phyloP scores from a whole-genome alignment of 257 asterid genomes.

The Ballota nigra region DNA sequence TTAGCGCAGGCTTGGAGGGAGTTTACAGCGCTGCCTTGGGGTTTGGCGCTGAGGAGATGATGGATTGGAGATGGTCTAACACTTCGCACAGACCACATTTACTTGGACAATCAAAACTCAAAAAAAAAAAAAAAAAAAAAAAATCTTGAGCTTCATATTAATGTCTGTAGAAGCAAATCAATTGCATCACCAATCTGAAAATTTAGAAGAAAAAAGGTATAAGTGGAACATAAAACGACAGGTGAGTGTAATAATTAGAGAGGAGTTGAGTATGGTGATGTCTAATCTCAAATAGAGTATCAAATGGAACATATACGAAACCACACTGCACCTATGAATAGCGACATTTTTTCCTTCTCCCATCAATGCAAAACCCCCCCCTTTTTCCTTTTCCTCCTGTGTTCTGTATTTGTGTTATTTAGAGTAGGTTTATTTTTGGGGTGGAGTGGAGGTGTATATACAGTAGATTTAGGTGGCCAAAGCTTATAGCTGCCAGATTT shows the following conservation, averaged over 20 bases:
- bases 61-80: no score
- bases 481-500: neutral
- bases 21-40: no score
- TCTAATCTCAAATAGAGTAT: constrained; percentile 22
- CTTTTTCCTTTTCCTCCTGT: neutral
- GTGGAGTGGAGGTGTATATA: neutral
- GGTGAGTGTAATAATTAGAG: constrained; percentile 10
- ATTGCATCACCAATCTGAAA: neutral
- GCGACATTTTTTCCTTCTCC: neutral
- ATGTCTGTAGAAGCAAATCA: neutral
- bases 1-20: no score
- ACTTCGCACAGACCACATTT: no score
- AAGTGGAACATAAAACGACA: constrained; percentile 12
- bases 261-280: constrained; percentile 1
- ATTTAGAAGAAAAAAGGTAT: neutral
- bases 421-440: neutral
- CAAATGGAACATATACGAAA: constrained; percentile 12
- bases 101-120: neutral
- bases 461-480: neutral
- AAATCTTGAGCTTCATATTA: neutral
- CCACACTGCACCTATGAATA: neutral
- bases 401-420: neutral
- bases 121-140: no score
- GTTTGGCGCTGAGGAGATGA: no score
- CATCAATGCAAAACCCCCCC: neutral